These are phyloP conservation scores for Lentinula raphanica DNA, from an alignment of 768 basidiomycete genomes.

Conservation along the genomic window DNA sequence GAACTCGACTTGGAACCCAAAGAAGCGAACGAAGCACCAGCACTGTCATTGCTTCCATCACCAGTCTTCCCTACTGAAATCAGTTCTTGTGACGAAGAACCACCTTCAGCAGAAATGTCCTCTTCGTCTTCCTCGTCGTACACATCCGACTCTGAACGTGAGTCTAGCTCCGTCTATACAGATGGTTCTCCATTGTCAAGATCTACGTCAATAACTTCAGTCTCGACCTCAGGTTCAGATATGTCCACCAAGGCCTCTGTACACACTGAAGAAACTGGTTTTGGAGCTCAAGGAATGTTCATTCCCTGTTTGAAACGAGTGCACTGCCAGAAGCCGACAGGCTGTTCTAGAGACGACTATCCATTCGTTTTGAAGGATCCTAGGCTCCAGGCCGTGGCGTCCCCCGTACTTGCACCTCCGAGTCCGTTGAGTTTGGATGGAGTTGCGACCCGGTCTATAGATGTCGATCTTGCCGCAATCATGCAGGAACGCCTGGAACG, in stretches of 20 bases:
- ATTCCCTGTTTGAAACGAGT: background rate
- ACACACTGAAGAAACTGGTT: background rate
- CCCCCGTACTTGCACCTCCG: constrained; percentile 1
- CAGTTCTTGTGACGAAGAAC: background rate
- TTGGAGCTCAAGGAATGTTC: background rate
- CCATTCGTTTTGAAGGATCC: background rate
- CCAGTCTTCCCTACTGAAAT: background rate
- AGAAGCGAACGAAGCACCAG: background rate
- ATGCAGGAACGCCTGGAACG: constrained; percentile 4
- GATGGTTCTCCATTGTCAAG: constrained; percentile 1
- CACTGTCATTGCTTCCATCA: background rate
- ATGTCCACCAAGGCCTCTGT: background rate
- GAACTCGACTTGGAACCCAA: background rate
- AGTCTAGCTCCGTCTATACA: background rate
- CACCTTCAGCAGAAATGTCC: background rate
- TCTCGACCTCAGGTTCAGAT: constrained; percentile 1
- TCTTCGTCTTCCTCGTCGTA: constrained; percentile 12
- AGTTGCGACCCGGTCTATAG: background rate
- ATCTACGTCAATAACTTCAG: constrained; percentile 2
- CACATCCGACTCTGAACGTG: constrained; percentile 5
- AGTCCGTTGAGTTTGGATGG: constrained; percentile 2
- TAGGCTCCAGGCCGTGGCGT: background rate
- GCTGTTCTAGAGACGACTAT: background rate
- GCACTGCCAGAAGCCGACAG: background rate
- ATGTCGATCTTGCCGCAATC: background rate